These are phyloP conservation scores for Vaccinium corymbosum DNA, from an alignment of 148 eudicot genomes.

Conservation along the genomic window DNA sequence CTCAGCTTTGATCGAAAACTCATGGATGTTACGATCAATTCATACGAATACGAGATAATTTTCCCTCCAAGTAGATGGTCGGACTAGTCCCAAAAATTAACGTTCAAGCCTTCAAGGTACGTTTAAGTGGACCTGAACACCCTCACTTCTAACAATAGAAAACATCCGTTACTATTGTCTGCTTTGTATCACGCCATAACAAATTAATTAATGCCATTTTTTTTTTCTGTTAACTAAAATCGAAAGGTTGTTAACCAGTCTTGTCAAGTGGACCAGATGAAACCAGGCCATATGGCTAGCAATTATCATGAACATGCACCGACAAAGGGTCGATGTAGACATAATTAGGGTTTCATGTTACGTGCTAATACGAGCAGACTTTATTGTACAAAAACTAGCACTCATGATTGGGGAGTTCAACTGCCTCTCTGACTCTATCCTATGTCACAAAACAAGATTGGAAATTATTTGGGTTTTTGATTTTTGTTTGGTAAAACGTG, in stretches of 20 bases:
- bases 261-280: conserved; percentile 1
- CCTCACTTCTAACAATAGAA: background rate
- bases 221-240: background rate
- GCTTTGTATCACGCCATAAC: background rate
- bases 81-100: background rate
- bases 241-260: background rate
- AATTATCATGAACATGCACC: background rate
- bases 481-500: too few relatives aligned
- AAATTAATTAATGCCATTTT: background rate
- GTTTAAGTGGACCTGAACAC: too few relatives aligned
- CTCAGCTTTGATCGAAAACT: background rate
- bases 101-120: too few relatives aligned
- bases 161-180: background rate
- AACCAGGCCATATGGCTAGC: background rate
- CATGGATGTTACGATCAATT: too few relatives aligned
- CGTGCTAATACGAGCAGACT: background rate
- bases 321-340: background rate
- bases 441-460: background rate
- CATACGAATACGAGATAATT: background rate
- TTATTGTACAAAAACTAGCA: too few relatives aligned
- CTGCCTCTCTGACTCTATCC: background rate
- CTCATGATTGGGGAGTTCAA: too few relatives aligned
- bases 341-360: background rate
- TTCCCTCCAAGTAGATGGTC: background rate
- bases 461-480: too few relatives aligned